Evolutionary conservation across 2,329 filamentous ascomycete genomes (phyloP).

Genomic region (Helotiales sp.): DNA sequence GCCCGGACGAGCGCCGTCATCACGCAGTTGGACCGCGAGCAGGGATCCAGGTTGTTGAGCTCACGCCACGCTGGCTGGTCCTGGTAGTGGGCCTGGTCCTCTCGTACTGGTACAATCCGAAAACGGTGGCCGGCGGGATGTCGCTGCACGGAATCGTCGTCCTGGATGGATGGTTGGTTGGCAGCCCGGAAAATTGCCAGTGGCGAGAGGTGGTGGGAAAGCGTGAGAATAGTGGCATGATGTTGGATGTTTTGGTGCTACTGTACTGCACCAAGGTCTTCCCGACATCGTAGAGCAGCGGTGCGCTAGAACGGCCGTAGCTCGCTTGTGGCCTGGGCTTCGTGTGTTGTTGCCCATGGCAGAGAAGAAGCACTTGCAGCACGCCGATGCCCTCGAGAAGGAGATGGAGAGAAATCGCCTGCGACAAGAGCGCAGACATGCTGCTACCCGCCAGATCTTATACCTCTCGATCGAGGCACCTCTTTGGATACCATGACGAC

Average conservation of each 20-base stretch:
- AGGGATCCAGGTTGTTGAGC: constrained; percentile 5
- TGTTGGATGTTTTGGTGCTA: background rate
- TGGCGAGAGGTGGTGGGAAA: background rate
- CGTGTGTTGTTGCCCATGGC: background rate
- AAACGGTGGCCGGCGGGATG: background rate
- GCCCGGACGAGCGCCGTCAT: constrained; percentile 12
- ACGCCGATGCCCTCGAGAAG: background rate
- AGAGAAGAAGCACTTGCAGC: background rate
- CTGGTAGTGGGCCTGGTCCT: background rate
- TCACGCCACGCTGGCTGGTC: constrained; percentile 2
- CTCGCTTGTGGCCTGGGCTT: background rate
- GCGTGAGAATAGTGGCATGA: constrained; percentile 4
- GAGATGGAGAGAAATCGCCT: background rate
- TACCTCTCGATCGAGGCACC: constrained; percentile 6
- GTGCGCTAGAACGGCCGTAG: background rate
- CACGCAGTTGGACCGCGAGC: background rate
- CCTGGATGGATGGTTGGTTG: background rate
- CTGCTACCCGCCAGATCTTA: constrained; percentile 3
- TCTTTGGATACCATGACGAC: constrained; percentile 10
- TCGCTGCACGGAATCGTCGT: background rate
- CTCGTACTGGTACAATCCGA: background rate
- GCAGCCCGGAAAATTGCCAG: background rate
- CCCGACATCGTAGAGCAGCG: constrained; percentile 5
- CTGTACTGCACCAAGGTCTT: no score
- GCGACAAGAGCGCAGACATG: background rate